Conservation (phyloP, 768 basidiomycete species). For the Psilocybe sp. region DNA sequence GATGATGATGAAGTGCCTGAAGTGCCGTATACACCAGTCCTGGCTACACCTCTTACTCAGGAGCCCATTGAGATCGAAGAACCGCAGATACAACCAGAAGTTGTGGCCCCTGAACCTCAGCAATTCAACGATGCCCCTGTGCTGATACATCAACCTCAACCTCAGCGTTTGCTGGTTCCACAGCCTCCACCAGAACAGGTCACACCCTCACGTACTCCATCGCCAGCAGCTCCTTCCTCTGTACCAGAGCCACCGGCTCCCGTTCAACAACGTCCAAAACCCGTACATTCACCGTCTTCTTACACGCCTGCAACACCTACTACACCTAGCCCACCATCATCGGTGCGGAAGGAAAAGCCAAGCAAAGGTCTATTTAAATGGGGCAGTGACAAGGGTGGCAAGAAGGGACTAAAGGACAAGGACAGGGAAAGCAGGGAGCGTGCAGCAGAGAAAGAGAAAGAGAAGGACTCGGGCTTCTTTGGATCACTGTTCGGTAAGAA, state of each 20-base stretch:
- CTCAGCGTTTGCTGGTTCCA: conserved; percentile 50
- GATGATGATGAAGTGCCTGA: conserved; percentile 39
- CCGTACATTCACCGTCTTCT: conserved; percentile 22
- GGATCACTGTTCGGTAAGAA: conserved; percentile 92
- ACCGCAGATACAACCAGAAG: conserved; percentile 1
- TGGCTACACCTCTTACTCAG: conserved; percentile 15
- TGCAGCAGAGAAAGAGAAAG: conserved; percentile 49
- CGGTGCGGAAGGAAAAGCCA: conserved; percentile 65
- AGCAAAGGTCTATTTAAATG: conserved; percentile 74
- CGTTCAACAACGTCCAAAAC: conserved; percentile 29
- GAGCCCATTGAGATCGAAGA: conserved; percentile 7
- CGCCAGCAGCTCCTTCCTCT: conserved; percentile 40
- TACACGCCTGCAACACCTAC: conserved; percentile 26
- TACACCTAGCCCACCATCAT: conserved; percentile 30
- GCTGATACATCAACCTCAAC: conserved; percentile 62
- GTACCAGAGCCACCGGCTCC: conserved; percentile 19
- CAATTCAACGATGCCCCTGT: conserved; percentile 29
- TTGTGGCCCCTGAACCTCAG: conserved; percentile 8
- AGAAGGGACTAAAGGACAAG: conserved; percentile 46
- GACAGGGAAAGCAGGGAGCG: conserved; percentile 40
- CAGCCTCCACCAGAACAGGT: conserved; percentile 30
- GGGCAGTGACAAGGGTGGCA: conserved; percentile 62
- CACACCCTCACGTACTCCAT: conserved; percentile 55
- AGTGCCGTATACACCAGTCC: not conserved
- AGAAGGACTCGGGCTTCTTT: conserved; percentile 84